phyloP scores from a whole-genome alignment of 768 basidiomycete genomes.

The Rhodotorula paludigena region DNA sequence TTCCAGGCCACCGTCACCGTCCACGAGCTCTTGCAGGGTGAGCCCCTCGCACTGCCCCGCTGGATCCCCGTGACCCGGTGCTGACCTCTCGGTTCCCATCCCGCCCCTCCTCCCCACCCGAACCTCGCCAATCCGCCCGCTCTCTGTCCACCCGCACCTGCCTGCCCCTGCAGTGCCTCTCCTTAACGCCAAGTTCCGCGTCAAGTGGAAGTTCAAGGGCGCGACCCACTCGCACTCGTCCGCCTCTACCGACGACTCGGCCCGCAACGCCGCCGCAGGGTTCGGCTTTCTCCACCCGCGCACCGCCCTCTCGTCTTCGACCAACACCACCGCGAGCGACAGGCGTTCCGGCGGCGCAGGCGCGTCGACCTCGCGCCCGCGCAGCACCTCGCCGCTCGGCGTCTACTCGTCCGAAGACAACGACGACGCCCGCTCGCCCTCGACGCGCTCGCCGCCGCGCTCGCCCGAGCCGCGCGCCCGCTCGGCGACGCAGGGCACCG shows the following conservation, averaged over 20 bases:
- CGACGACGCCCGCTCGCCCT: conserved; percentile 6
- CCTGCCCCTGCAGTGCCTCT: conserved; percentile 28
- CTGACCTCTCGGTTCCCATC: conserved; percentile 8
- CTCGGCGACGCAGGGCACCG: conserved; percentile 11
- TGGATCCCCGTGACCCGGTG: neutral
- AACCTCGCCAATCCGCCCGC: neutral
- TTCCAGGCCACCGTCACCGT: conserved; percentile 31
- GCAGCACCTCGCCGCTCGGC: conserved; percentile 4
- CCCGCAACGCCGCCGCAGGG: neutral
- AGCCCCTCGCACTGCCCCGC: neutral
- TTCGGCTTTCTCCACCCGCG: conserved; percentile 18
- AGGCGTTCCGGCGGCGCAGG: neutral
- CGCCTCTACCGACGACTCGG: neutral
- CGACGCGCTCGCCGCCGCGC: conserved; percentile 1
- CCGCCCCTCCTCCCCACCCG: neutral
- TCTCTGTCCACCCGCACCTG: neutral
- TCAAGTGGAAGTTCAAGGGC: conserved; percentile 42
- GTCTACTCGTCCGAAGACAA: neutral
- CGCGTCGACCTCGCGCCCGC: neutral
- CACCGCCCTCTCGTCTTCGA: neutral
- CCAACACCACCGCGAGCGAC: neutral
- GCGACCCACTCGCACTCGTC: conserved; percentile 5
- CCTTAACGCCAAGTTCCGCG: conserved; percentile 36
- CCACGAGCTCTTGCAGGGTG: conserved; percentile 30
- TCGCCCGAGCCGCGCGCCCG: conserved; percentile 18